Base-by-base conservation (phyloP, 2,329 filamentous ascomycete species). In the Emergomyces africanus region DNA sequence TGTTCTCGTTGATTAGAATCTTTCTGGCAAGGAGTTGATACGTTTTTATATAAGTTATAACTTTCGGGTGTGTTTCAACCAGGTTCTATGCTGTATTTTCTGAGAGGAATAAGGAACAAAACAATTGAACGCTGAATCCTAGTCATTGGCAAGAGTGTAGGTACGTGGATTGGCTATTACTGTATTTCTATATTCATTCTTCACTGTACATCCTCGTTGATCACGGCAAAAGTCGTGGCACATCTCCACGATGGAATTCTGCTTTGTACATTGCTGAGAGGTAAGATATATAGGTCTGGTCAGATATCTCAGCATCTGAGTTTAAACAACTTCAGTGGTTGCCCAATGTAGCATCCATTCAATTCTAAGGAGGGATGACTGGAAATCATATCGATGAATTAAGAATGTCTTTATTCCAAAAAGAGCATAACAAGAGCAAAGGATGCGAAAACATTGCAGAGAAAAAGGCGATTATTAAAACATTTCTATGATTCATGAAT, bases 1-100 rank as follows among this genome's bases (percentile, higher is more conserved):
- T 33, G 70, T 72, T 53, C 61, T 73, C n/a, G 65, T 73, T 59
- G 66, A 71, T 56, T 70, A 63, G 65, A 46, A 42, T n/a, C 23
- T 4, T 9, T 54, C 14, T 54, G 2, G 12, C 18, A 18, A 4
- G 50, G 12, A n/a, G 33, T 37, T 39, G 23, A 28, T 28, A 2
- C 23, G 10, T 39, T 3, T 30, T 30, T 30, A 30, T 30, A n/a
- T n/a, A n/a, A n/a, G n/a, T 30, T 23, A 8, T 18, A 39, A 3
- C 12, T 33, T 37, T 14, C 18, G 18, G 33, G 25, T 54, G 23
- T 23, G 30, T 39, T 23, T 25, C n/a, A 15, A 39, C 10, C 5
- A 10, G 50, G 33, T 18, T 33, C 37, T 25, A 25, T 37, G 20
- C 10, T 25, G 33, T 35, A 23, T 5, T 39, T 53, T 54, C 9